Base-by-base conservation (phyloP, 2,329 filamentous ascomycete genomes). In the Pseudocercospora pini-densiflorae region DNA sequence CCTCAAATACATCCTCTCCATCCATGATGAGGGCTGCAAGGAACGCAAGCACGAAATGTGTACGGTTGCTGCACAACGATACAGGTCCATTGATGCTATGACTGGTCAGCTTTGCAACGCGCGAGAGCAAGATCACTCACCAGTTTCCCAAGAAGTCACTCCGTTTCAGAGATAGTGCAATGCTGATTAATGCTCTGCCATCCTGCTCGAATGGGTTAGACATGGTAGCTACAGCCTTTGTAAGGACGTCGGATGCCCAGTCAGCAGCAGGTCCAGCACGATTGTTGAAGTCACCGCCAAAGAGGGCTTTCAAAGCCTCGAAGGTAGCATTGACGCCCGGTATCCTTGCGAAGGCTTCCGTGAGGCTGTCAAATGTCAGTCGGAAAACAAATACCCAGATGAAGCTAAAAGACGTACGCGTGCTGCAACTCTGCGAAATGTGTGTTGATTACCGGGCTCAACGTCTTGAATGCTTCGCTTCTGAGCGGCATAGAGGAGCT, bases 1-100 rank as follows among this genome's bases (percentile, higher is more conserved):
- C 53, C 9, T 29, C 10, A 36, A 57, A 57, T 29, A n/a, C 27
- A 31, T 57, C 23, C 23, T 19, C 27, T 29, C 23, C 53, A 12
- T 14, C n/a, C 24, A 10, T 57, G 31, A 36, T 36, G 5, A 36
- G n/a, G 9, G 53, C 29, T 10, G 27, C 53, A 29, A 57, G 53
- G 31, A 57, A 36, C 23, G 53, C 53, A 16, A 57, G 53, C 53
- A 57, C 53, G 53, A 57, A 57, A 14, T 10, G 23, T 57, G 53
- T 57, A 23, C 31, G 53, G 9, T 19, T 57, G 27, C 21, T 19
- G 23, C 19, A 21, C 29, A 19, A 19, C n/a, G 27, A 21, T 8
- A 57, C 29, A 23, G 27, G 5, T 5, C 5, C 31, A 19, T 29
- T 36, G 27, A 57, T 19, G 24, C 53, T 57, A 33, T n/a, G n/a